Conservation (phyloP, 2,329 filamentous ascomycete genomes). For the Arthrobotrys sphaeroides region DNA sequence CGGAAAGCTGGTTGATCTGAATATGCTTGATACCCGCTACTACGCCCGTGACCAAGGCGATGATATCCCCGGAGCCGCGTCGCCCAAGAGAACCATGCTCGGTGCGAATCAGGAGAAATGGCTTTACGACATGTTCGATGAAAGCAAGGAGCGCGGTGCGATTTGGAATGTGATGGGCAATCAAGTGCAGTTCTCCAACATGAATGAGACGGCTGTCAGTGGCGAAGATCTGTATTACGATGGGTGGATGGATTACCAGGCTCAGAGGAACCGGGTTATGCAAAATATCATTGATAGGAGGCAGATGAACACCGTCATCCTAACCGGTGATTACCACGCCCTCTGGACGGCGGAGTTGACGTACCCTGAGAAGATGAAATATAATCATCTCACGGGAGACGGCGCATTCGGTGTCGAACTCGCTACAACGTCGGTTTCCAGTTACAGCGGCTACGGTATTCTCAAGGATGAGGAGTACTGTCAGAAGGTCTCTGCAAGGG, state of each 20-base stretch:
- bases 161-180: conserved; percentile 77
- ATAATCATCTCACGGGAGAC: conserved; percentile 53
- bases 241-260: conserved; percentile 55
- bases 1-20: conserved; percentile 72
- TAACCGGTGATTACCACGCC: conserved; percentile 56
- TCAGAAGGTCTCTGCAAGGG: conserved; percentile 36
- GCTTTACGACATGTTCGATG: conserved; percentile 72
- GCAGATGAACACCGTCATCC: conserved; percentile 52
- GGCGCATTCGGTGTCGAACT: conserved; percentile 55
- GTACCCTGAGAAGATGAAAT: conserved; percentile 50
- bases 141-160: conserved; percentile 72
- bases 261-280: conserved; percentile 53
- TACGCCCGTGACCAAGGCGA: conserved; percentile 74
- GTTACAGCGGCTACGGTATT: conserved; percentile 53
- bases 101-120: conserved; percentile 77
- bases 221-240: conserved; percentile 54
- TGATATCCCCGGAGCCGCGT: conserved; percentile 70
- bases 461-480: conserved; percentile 34
- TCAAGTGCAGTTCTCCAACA: conserved; percentile 73
- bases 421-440: conserved; percentile 54
- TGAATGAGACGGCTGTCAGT: conserved; percentile 59
- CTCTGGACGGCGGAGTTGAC: conserved; percentile 55
- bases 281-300: conserved; percentile 54
- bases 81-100: conserved; percentile 73
- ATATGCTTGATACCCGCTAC: conserved; percentile 75